Percentiles rank a stretch among this genome's conserved stretches.
Conservation (phyloP, 805 yeast species). For the Brettanomyces nanus region DNA sequence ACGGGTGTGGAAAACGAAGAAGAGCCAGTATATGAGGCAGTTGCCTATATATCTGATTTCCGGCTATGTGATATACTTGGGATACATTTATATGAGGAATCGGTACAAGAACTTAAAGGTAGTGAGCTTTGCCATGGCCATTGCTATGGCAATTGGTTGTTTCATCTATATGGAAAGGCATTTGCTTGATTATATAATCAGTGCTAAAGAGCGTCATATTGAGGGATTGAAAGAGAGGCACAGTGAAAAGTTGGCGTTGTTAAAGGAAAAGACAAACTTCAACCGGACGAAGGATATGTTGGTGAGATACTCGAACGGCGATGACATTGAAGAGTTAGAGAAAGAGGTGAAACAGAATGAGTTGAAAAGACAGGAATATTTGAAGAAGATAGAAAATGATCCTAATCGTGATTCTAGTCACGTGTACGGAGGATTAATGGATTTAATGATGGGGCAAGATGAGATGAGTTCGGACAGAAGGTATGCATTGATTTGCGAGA, state of each 20-base stretch:
- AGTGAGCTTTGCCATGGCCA: too few relatives aligned
- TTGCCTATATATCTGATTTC: slow-evolving; percentile 14
- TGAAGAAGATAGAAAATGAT: slow-evolving; percentile 27
- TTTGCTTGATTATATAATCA: slow-evolving; percentile 15
- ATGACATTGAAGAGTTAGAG: slow-evolving; percentile 33
- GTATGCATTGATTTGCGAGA: slow-evolving; percentile 62
- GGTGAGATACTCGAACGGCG: slow-evolving; percentile 50
- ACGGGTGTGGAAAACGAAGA: slow-evolving; percentile 10
- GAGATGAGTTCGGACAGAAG: slow-evolving; percentile 53
- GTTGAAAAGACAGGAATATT: slow-evolving; percentile 30
- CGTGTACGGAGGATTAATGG: slow-evolving; percentile 31
- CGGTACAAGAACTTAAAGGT: slow-evolving; percentile 1
- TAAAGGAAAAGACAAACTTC: slow-evolving; percentile 54
- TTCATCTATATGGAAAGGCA: slow-evolving; percentile 10
- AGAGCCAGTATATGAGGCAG: slow-evolving; percentile 11
- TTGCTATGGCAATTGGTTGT: slow-evolving; percentile 6
- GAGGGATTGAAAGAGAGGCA: slow-evolving; percentile 26
- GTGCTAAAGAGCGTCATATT: slow-evolving; percentile 15
- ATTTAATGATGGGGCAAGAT: slow-evolving; percentile 48
- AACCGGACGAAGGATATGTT: slow-evolving; percentile 68
- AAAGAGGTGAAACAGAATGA: slow-evolving; percentile 35
- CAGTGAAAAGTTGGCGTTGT: slow-evolving; percentile 27
- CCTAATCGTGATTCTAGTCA: slow-evolving; percentile 11
- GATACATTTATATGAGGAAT: slow-evolving; percentile 11
- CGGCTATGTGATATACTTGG: slow-evolving; percentile 18